Evolutionary conservation across 73 alveolate genomes (phyloP).

Genomic region (Paramecium biaurelia): DNA sequence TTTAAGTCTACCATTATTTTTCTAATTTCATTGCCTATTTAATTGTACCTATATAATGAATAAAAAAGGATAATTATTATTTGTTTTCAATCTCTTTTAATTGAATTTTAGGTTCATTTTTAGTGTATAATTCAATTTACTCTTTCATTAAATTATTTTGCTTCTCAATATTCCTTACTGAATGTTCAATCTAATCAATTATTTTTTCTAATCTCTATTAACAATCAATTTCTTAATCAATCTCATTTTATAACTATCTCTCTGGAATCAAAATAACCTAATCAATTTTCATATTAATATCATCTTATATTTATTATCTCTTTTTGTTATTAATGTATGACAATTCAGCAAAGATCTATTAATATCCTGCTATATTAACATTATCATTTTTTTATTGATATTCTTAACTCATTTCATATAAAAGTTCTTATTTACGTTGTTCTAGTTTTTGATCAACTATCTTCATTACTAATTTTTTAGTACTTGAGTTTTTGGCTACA

Average conservation of each 20-base stretch:
- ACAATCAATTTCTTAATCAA: not conserved
- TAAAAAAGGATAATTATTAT: not conserved
- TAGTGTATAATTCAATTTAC: not conserved
- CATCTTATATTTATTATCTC: not conserved
- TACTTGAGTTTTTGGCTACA: not conserved
- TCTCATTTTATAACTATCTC: not conserved
- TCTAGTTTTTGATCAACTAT: conserved; percentile 1
- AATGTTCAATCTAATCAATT: not conserved
- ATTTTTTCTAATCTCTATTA: not conserved
- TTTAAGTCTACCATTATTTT: conserved; percentile 25
- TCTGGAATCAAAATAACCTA: not conserved
- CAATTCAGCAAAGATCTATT: not conserved
- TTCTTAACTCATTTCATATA: not conserved
- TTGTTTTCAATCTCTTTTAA: not conserved
- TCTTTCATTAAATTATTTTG: not conserved
- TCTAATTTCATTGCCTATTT: not conserved
- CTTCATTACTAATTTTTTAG: not conserved
- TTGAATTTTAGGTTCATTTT: not conserved
- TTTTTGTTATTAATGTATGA: not conserved
- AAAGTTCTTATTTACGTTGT: not conserved
- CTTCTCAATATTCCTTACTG: not conserved
- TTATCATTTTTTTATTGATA: not conserved
- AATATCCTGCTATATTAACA: not conserved
- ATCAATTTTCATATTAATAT: not conserved
- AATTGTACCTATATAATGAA: not conserved